These are phyloP conservation scores for Fragaria iinumae DNA, from an alignment of 306 rosid genomes.

Conservation along the genomic window DNA sequence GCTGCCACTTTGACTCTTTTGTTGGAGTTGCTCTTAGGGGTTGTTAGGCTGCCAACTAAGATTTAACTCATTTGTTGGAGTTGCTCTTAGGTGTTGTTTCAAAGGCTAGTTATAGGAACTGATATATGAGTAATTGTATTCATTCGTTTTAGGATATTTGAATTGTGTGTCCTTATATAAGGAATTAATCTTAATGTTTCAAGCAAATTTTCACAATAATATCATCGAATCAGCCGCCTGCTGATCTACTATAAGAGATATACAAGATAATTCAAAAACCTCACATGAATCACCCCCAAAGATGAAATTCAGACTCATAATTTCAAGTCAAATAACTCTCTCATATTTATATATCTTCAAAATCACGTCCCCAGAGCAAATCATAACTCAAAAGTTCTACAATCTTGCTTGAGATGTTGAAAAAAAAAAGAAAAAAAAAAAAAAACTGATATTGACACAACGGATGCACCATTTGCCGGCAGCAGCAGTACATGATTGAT, in stretches of 20 bases:
- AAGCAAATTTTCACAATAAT: background rate
- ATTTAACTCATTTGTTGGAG: too few species aligned
- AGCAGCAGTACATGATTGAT: background rate
- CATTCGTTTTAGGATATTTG: too few species aligned
- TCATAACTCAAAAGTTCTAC: conserved; percentile 9
- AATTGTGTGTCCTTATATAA: too few species aligned
- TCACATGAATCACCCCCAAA: background rate
- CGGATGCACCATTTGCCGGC: background rate
- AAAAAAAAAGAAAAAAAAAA: background rate
- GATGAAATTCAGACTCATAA: background rate
- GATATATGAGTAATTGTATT: too few species aligned
- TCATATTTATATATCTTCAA: background rate
- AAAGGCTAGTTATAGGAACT: too few species aligned
- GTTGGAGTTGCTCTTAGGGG: too few species aligned
- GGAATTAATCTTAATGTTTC: background rate
- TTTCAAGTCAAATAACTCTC: conserved; percentile 8
- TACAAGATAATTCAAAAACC: background rate
- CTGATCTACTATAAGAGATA: background rate
- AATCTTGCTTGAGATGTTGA: conserved; percentile 10
- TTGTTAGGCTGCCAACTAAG: too few species aligned
- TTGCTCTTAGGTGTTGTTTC: too few species aligned
- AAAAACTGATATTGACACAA: background rate
- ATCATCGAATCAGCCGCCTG: too few species aligned
- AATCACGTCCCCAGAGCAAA: background rate
- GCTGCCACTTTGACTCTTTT: too few species aligned